Base-by-base conservation (phyloP, 2,329 filamentous ascomycete species). In the Nemania serpens region DNA sequence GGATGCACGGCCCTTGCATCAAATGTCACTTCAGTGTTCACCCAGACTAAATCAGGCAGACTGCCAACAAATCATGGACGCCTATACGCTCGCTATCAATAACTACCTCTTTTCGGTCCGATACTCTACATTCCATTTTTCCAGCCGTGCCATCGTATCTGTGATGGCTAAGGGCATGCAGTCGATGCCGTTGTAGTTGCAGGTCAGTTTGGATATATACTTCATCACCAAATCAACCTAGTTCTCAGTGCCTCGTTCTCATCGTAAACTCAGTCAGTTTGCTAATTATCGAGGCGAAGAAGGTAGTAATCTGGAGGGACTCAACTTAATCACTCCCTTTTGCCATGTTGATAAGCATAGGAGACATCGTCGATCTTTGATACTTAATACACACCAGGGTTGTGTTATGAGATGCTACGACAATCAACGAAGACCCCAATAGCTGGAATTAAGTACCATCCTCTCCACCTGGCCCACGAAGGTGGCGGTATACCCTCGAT, bases 1-100 rank as follows among this genome's bases (percentile, higher is more conserved):
- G 5, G 9, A 48, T 46, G 54, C 50, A 60, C 18, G 50, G 58
- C 54, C 59, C 63, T 59, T 63, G 60, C 63, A 58, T 63, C 49
- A 41, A 11, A 18, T 52, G 29, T 55, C 45, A 5, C 46, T n/a
- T n/a, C n/a, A n/a, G n/a, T 37, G 25, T 5, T 29, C 29, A 11
- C 57, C 41, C 20, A 46, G 49, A 48, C 55, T 64, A 55, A 58
- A 59, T 55, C 55, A 42, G 45, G 51, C 36, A 50, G 20, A 42
- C 55, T 59, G 58, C 57, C 57, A 52, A 11, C 53, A 25, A 34
- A n/a, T 12, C 18, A 36, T 43, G 9, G 37, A 33, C 18, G 42
- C 37, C 17, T 42, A 36, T 48, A 33, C 36, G 39, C 12, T 11
- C 17, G 17, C 37, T 55, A 25, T 50, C 17, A 34, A 52, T 34